phyloP scores from a whole-genome alignment of 2,329 filamentous ascomycete genomes.

The Cytospora leucostoma region DNA sequence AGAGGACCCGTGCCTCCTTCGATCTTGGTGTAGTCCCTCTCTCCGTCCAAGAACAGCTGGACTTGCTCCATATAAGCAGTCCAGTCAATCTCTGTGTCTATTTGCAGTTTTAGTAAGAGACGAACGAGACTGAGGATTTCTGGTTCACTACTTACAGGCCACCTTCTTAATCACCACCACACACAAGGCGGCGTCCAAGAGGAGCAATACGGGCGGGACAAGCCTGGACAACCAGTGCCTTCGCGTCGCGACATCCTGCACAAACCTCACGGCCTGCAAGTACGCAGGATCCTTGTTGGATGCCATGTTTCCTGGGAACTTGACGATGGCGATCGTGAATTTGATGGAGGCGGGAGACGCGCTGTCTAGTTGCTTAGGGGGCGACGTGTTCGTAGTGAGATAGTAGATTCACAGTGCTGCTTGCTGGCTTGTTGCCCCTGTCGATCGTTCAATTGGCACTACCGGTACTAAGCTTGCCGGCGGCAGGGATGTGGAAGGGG shows the following conservation, averaged over 20 bases:
- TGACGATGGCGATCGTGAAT: not conserved
- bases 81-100: constrained; percentile 98
- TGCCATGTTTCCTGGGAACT: constrained; percentile 21
- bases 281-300: constrained; percentile 22
- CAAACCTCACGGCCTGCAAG: constrained; percentile 36
- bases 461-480: not conserved
- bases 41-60: constrained; percentile 74
- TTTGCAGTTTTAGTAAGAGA: not conserved
- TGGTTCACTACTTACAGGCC: constrained; percentile 67
- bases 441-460: constrained; percentile 1
- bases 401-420: not conserved
- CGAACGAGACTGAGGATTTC: not conserved
- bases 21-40: constrained; percentile 85
- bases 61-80: constrained; percentile 95
- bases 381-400: constrained; percentile 19
- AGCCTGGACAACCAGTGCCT: constrained; percentile 52
- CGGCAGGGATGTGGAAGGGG: no score
- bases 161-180: constrained; percentile 76
- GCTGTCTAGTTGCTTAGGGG: not conserved
- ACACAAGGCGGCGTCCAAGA: constrained; percentile 72
- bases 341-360: not conserved
- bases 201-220: constrained; percentile 63
- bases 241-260: constrained; percentile 49
- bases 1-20: constrained; percentile 87
- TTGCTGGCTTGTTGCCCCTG: constrained; percentile 14